Conservation (phyloP, 768 basidiomycete genomes). For the Collybia nuda region DNA sequence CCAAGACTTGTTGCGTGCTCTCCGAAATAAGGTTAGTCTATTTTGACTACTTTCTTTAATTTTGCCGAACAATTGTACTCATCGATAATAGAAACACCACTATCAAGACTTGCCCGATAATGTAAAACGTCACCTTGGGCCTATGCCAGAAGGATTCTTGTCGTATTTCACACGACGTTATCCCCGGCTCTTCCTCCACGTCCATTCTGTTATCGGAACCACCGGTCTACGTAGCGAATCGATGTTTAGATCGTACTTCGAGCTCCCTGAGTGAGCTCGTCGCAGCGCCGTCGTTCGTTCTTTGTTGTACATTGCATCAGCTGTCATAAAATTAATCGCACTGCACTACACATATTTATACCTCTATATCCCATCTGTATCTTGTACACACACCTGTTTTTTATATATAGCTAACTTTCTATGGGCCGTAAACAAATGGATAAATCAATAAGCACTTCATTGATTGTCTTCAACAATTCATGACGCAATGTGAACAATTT, state of each 20-base stretch:
- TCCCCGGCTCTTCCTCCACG: conserved; percentile 89
- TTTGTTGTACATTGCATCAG: conserved; percentile 4
- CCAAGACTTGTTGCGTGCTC: conserved; percentile 87
- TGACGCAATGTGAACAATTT: no score
- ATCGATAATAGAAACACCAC: conserved; percentile 80
- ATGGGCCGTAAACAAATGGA: no score
- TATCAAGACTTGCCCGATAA: conserved; percentile 96
- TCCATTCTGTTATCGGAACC: conserved; percentile 76
- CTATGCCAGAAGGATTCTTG: conserved; percentile 91
- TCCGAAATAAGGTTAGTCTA: conserved; percentile 86
- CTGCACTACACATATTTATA: conserved; percentile 6
- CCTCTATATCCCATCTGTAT: conserved; percentile 2
- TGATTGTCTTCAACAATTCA: no score
- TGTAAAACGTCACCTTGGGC: conserved; percentile 84
- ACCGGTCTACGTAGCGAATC: conserved; percentile 78
- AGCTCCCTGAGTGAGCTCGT: conserved; percentile 39
- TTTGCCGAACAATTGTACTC: background rate
- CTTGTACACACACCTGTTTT: background rate
- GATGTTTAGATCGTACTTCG: conserved; percentile 91
- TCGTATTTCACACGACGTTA: conserved; percentile 93
- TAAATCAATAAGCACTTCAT: no score
- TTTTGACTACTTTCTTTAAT: background rate
- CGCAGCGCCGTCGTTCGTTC: background rate
- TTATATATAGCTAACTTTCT: background rate
- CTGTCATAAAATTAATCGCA: background rate